Evolutionary conservation across 495 filamentous ascomycete genomes (phyloP), one percentile per base, ranked within the genome.

Genomic region (Jackrogersella multiformis): DNA sequence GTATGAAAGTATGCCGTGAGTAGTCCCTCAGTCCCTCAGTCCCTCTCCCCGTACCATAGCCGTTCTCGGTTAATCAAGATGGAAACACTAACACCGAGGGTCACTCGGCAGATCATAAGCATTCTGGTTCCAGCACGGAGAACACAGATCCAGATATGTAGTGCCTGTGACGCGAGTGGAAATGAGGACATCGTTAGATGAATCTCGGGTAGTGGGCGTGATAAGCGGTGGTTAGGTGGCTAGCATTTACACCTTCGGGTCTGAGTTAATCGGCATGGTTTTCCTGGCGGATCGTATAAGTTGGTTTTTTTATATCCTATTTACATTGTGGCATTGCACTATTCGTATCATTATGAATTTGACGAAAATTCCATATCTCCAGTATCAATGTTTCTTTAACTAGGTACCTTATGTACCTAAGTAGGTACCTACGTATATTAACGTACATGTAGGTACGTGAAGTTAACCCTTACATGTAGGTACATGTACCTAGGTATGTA

Each of bases 1-100:
- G 64, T 49, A 68, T 68, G 64, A 58, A 35, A 9, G 63, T 68
- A 56, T 68, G 64, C 28, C 64, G 64, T 68, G 21, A 68, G 64
- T 61, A 26, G 3, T 30, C 18, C 36, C 24, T 20, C 18, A 18
- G 6, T 6, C 46, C 16, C 2, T 42, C 12, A 15, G 10, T 2
- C 2, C 38, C 12, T 15, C 35, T 39, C 7, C 18, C 18, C n/a
- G 12, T 39, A 18, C 15, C 3, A 10, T 51, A 34, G 3, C 42
- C 12, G 2, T 28, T 34, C n/a, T 16, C 26, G 4, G 15, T 18
- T 24, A 30, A 51, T 12, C 15, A 52, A 24, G 5, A 13, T 38
- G 12, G 8, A 21, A 35, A 4, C 18, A 53, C 32, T 53, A 24
- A 53, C 32, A n/a, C 16, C 1, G 12, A 23, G 9, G 16, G 7